phyloP scores from a whole-genome alignment of 495 filamentous ascomycete genomes.

The Ramalina peruviana region DNA sequence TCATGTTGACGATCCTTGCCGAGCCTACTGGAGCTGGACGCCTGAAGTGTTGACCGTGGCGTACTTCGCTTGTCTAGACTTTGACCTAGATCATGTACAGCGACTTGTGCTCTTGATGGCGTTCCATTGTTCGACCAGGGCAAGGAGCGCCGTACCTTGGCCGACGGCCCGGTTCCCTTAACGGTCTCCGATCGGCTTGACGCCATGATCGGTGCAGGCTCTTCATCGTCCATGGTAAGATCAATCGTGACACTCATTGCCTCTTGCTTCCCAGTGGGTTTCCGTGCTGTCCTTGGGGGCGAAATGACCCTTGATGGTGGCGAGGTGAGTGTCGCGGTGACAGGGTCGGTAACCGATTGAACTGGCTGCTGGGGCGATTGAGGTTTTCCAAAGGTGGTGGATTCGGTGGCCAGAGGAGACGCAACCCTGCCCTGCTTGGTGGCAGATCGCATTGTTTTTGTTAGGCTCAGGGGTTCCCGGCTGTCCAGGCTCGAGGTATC shows the following conservation, averaged over 20 bases:
- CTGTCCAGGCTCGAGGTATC: background rate
- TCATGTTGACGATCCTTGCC: too few relatives aligned
- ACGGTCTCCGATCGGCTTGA: too few relatives aligned
- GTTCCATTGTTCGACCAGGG: too few relatives aligned
- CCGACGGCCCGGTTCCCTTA: background rate
- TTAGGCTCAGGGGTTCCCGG: background rate
- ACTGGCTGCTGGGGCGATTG: background rate
- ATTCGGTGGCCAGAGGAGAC: background rate
- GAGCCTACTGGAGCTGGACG: too few relatives aligned
- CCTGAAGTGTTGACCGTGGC: too few relatives aligned
- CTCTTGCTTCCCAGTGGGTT: background rate
- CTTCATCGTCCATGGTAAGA: conserved; percentile 1
- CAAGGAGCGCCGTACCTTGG: too few relatives aligned
- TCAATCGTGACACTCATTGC: background rate
- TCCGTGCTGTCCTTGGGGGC: background rate
- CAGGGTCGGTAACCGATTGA: background rate
- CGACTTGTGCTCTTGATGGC: too few relatives aligned
- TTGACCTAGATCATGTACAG: too few relatives aligned
- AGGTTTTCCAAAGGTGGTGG: background rate
- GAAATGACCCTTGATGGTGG: background rate
- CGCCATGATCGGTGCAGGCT: background rate
- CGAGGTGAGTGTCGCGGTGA: background rate
- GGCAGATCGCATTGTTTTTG: background rate
- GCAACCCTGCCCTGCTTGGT: background rate
- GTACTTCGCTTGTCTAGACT: too few relatives aligned